phyloP scores from a whole-genome alignment of 1,284 basidiomycete genomes.

The Chalciporus sp. region DNA sequence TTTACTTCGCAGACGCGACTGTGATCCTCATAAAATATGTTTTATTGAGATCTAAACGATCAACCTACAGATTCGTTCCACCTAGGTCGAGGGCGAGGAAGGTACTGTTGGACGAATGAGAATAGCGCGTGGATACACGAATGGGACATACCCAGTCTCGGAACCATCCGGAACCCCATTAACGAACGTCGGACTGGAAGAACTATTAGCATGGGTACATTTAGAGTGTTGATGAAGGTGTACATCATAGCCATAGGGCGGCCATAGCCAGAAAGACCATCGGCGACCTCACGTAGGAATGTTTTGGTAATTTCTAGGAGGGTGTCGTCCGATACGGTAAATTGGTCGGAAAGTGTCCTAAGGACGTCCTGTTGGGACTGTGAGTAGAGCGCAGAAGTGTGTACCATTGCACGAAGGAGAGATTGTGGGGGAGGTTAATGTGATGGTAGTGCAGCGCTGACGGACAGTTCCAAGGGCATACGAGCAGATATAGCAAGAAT shows the following conservation, averaged over 20 bases:
- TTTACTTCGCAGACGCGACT: constrained; percentile 94
- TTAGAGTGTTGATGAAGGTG: constrained; percentile 19
- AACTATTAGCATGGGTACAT: constrained; percentile 13
- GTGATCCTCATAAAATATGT: constrained; percentile 7
- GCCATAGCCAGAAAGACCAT: constrained; percentile 72
- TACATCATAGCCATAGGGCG: constrained; percentile 91
- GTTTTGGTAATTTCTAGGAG: constrained; percentile 74
- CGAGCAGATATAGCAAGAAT: constrained; percentile 2
- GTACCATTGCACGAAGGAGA: constrained; percentile 14
- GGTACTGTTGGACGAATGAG: constrained; percentile 53
- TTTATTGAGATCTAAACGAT: neutral
- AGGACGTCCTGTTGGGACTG: constrained; percentile 35
- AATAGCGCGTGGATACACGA: constrained; percentile 5
- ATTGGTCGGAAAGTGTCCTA: constrained; percentile 62
- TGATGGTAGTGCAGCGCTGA: neutral
- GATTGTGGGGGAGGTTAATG: neutral
- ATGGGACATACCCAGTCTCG: constrained; percentile 78
- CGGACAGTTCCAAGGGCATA: neutral
- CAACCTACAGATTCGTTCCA: constrained; percentile 87
- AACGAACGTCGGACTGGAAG: constrained; percentile 80
- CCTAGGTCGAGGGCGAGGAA: constrained; percentile 95
- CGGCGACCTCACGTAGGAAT: constrained; percentile 77
- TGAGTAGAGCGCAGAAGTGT: constrained; percentile 16
- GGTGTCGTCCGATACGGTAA: constrained; percentile 62
- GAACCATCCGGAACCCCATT: constrained; percentile 88